Evolutionary conservation across 2,329 filamentous ascomycete species (phyloP).

Genomic region (Ceratocystis smalleyi): DNA sequence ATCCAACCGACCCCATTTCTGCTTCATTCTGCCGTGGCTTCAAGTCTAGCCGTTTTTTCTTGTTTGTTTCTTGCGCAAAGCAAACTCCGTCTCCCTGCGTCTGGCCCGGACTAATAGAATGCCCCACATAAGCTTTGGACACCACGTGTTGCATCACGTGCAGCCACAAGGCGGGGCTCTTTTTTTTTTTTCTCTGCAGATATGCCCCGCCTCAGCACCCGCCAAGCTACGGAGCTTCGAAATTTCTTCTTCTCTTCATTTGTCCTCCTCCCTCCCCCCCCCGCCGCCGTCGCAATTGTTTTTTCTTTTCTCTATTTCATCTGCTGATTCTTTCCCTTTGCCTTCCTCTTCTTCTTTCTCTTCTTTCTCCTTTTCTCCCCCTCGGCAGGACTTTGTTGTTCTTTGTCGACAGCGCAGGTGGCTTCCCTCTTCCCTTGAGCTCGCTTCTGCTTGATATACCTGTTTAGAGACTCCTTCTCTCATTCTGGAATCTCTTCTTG

Average conservation of each 20-base stretch:
- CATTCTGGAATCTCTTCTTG: neutral
- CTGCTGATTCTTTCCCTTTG: slow-evolving; percentile 6
- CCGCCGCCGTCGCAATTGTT: slow-evolving; percentile 13
- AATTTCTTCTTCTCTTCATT: slow-evolving; percentile 22
- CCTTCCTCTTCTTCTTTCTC: slow-evolving; percentile 8
- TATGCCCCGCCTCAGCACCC: neutral
- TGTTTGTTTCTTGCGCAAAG: no score
- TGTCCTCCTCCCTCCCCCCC: slow-evolving; percentile 9
- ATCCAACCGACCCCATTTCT: no score
- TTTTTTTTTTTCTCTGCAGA: neutral
- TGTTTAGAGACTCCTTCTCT: neutral
- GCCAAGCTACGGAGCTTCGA: slow-evolving; percentile 22
- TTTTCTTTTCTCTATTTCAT: slow-evolving; percentile 8
- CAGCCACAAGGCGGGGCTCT: neutral
- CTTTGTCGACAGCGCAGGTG: slow-evolving; percentile 15
- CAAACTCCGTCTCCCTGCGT: no score
- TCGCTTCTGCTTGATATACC: neutral
- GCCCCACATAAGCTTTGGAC: neutral
- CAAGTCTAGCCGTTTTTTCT: no score
- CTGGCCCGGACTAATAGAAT: no score
- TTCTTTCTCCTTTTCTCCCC: slow-evolving; percentile 7
- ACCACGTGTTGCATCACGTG: slow-evolving; percentile 1
- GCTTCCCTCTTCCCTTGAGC: neutral
- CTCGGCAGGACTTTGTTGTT: slow-evolving; percentile 17
- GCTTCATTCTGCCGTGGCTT: no score